Evolutionary conservation across 2,329 filamentous ascomycete species (phyloP), one percentile per base, ranked within the genome.

Genomic region (Ceratocystis eucalypticola): DNA sequence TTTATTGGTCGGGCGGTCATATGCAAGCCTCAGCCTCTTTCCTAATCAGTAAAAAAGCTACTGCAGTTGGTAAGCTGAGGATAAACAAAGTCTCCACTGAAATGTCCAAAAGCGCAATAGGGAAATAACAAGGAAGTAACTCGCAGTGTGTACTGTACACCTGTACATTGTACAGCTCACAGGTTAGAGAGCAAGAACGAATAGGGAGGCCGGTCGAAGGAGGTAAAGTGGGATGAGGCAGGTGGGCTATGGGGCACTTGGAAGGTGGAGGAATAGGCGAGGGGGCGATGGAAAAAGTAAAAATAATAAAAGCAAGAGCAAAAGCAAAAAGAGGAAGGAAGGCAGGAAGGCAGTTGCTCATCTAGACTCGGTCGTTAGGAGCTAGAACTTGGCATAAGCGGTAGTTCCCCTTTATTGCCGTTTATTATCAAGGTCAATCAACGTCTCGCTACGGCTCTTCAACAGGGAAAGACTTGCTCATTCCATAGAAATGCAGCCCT

Each of bases 11-110:
- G 25, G 25, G 1, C 30, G 25, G 7, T 5, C 55, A 33, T 61
- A 64, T 67, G 65, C 61, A 64, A 48, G 65, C 63, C 64, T 55
- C 65, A 67, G 66, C 53, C 62, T 17, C 62, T 65, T 67, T 48
- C 66, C 66, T 61, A 50, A 61, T 64, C 33, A 30, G 63, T 50
- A 37, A 28, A 33, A 50, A 41, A 20, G 22, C 41, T 12, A 25
- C 61, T 63, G 17, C 44, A 63, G 44, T 30, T 55, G 30, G 48
- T 20, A 55, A 65, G 53, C 48, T 65, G 50, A 65, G 53, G 37
- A 65, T 63, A 33, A 57, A 57, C 53, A 57, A 33, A 28, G 53
- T 57, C n/a, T 33, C 53, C 53, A 57, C 53, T 57, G 12, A 33
- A 57, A 57, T 57, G 7, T n/a, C 5, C 28, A 25, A 25, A 8